Conservation (phyloP, 2,329 filamentous ascomycete genomes). For the Fusarium subtropicale region DNA sequence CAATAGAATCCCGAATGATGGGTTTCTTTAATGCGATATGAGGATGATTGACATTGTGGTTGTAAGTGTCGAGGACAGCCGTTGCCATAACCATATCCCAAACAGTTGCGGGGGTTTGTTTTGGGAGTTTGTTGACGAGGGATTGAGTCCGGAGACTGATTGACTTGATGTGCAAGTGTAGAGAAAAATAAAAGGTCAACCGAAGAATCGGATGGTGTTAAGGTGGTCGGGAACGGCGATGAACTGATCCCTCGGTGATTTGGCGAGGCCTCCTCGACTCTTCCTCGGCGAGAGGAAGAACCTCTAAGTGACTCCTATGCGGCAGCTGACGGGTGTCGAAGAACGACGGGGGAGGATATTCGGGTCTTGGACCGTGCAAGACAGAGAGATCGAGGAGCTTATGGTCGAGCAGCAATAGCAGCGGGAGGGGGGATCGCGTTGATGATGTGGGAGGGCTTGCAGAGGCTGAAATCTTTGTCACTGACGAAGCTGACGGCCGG, state of each 20-base stretch:
- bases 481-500: constrained; percentile 70
- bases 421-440: constrained; percentile 71
- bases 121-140: constrained; percentile 30
- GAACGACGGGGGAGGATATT: constrained; percentile 64
- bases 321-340: constrained; percentile 87
- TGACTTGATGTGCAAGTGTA: constrained; percentile 2
- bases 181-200: constrained; percentile 15
- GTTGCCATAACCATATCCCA: constrained; percentile 76
- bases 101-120: constrained; percentile 43
- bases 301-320: constrained; percentile 98
- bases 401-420: constrained; percentile 60
- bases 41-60: constrained; percentile 62
- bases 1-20: constrained; percentile 53
- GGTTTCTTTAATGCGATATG: constrained; percentile 61
- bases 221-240: constrained; percentile 95
- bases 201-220: constrained; percentile 70
- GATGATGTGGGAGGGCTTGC: constrained; percentile 74
- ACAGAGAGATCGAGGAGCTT: constrained; percentile 63
- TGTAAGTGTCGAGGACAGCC: constrained; percentile 66
- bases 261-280: constrained; percentile 99
- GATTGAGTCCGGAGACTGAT: constrained; percentile 14
- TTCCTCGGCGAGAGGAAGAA: constrained; percentile 99
- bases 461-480: constrained; percentile 77
- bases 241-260: constrained; percentile 88
- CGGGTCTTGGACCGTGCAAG: constrained; percentile 63